Conservation (phyloP, 192 early-diverging fungal species). For the Coemansia sp. region DNA sequence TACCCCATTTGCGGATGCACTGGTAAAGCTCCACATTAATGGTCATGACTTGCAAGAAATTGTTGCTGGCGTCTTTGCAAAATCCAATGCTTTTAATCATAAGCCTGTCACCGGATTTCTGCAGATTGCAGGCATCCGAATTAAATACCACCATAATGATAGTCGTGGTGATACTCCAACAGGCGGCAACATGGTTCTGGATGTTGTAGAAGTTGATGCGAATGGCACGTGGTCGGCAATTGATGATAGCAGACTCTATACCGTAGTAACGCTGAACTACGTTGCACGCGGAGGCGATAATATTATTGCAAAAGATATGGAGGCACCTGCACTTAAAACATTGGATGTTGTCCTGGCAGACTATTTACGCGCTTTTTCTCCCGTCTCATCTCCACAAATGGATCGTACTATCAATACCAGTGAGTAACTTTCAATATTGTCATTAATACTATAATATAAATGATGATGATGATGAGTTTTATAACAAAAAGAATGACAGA, state of each 20-base stretch:
- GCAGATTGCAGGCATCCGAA: slow-evolving; percentile 58
- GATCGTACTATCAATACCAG: neutral
- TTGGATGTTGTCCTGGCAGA: slow-evolving; percentile 40
- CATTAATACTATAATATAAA: neutral
- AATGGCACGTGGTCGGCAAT: slow-evolving; percentile 30
- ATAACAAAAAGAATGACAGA: neutral
- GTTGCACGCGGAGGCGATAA: slow-evolving; percentile 60
- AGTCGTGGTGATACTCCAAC: neutral
- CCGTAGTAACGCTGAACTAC: slow-evolving; percentile 59
- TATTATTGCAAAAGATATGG: slow-evolving; percentile 40
- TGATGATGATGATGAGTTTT: neutral
- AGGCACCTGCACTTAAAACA: slow-evolving; percentile 12
- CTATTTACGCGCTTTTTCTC: slow-evolving; percentile 29
- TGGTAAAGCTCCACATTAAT: slow-evolving; percentile 52
- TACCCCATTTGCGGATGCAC: slow-evolving; percentile 61
- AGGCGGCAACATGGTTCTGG: neutral
- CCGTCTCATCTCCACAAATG: slow-evolving; percentile 7
- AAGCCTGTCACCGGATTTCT: slow-evolving; percentile 54
- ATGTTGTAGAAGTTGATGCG: slow-evolving; percentile 24
- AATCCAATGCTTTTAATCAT: slow-evolving; percentile 28
- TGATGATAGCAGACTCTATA: slow-evolving; percentile 52
- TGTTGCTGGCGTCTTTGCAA: slow-evolving; percentile 54
- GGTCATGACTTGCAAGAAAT: slow-evolving; percentile 57
- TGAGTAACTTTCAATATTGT: neutral
- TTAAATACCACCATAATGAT: slow-evolving; percentile 14